Conservation (phyloP, 2,329 filamentous ascomycete species). For the Dichotomopilus funicola region DNA sequence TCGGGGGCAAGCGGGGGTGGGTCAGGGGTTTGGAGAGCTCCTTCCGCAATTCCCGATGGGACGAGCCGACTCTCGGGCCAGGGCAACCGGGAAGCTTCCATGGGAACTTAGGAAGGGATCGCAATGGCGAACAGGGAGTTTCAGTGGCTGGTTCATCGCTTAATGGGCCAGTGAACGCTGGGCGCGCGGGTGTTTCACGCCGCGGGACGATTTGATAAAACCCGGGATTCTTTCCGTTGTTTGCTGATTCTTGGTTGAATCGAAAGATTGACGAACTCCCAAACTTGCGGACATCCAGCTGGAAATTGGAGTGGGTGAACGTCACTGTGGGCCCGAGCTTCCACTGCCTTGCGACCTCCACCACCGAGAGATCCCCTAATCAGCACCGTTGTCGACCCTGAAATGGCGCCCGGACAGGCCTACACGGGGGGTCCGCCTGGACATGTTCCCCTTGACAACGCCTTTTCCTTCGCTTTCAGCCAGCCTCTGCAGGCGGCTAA, state of each 20-base stretch:
- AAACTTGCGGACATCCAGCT: no score
- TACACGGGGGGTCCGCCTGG: conserved; percentile 22
- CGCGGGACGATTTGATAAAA: no score
- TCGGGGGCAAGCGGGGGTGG: not conserved
- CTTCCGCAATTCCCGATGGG: conserved; percentile 8
- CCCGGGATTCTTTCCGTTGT: not conserved
- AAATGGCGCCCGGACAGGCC: conserved; percentile 10
- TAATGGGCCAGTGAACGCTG: no score
- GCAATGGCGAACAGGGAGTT: not conserved
- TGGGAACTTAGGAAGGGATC: not conserved
- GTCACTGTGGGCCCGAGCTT: no score
- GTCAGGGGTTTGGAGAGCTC: not conserved
- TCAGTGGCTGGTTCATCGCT: no score
- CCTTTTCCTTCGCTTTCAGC: conserved; percentile 34
- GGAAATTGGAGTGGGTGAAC: no score
- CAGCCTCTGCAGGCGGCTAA: conserved; percentile 32
- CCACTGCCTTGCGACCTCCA: no score
- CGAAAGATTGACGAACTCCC: no score
- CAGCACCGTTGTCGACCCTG: no score
- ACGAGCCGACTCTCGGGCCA: conserved; percentile 13
- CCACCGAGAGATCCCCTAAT: no score
- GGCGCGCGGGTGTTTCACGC: no score
- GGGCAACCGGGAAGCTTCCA: conserved; percentile 7
- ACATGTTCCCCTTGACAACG: conserved; percentile 24
- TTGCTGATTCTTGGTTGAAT: not conserved